Base-by-base conservation (phyloP, 257 asterid genomes). In the Plantago ovata region DNA sequence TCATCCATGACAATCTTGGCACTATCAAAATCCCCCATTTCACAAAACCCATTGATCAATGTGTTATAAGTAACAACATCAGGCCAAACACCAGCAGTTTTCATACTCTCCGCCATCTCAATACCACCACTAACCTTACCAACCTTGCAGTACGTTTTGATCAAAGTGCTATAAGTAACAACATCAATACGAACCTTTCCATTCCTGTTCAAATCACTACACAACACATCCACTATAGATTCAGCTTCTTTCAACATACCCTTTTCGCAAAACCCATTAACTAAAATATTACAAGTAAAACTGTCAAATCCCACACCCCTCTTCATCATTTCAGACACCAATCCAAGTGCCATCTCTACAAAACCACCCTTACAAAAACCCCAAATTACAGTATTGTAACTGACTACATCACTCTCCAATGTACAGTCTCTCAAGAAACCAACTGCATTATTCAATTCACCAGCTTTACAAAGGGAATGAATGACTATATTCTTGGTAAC, bases 341-440 rank as follows among this genome's bases (percentile, higher is more conserved):
- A 69, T 6, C 90, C 94, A 53, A 88, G 74, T 8, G 94, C 95
- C 62, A 62, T 44, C 52, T 75, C 83, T 42, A 73, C 88, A 63
- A 23, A 51, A 48, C 94, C 91, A 38, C 61, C 68, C 67, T 70
- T 76, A 67, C 95, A 92, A 21, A 85, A 77, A 3, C 95, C 94
- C 98, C 98, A 85, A 61, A 92, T 85, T 13, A 88, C 77, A 65
- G 95, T 92, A 75, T 92, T 92, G 66, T 88, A 88, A 73, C 84
- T 80, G 62, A 84, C 83, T 21, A 9, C 67, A 70, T 88, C 84
- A 61, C 86, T 82, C 73, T 60, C 73, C 54, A 69, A 75, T 38
- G 45, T 49, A 53, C 51, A 61, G 55, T 79, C 72, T 50, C 89
- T 71, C 19, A 88, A 64, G 66, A 85, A 71, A 19, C 66, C 71